Conservation (phyloP, 2,329 filamentous ascomycete species). For the Onygenales sp. region DNA sequence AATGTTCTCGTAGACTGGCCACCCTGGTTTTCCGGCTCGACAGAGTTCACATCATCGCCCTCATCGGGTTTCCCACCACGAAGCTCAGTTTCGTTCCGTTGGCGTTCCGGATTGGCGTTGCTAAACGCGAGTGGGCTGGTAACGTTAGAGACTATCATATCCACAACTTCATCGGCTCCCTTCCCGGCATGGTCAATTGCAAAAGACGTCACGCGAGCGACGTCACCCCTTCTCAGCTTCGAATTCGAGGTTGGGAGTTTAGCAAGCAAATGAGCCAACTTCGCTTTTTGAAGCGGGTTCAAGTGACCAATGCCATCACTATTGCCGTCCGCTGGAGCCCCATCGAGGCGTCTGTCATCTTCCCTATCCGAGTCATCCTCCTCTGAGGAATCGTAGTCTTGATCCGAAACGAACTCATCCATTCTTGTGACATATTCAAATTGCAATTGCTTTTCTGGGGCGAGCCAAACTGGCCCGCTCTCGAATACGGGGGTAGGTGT, state of each 20-base stretch:
- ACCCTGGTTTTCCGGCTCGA: constrained; percentile 26
- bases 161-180: constrained; percentile 84
- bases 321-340: constrained; percentile 32
- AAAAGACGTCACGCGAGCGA: constrained; percentile 78
- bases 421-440: constrained; percentile 73
- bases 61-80: constrained; percentile 21
- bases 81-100: constrained; percentile 10
- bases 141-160: constrained; percentile 76
- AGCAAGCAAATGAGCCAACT: constrained; percentile 73
- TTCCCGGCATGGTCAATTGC: constrained; percentile 77
- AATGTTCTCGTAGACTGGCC: constrained; percentile 23
- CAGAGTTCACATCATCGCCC: constrained; percentile 17
- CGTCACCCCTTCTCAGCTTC: constrained; percentile 70
- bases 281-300: constrained; percentile 74
- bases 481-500: constrained; percentile 58
- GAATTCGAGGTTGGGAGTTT: constrained; percentile 67
- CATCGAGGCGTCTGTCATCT: constrained; percentile 34
- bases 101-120: constrained; percentile 52
- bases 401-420: constrained; percentile 71
- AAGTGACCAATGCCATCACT: constrained; percentile 55
- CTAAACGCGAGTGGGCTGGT: constrained; percentile 65
- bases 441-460: constrained; percentile 60
- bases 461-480: constrained; percentile 65
- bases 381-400: constrained; percentile 78
- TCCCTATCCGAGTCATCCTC: constrained; percentile 57